A percentile compares a stretch with the other conserved stretches of the same genome.
These are phyloP conservation scores for Crataegus laevigata DNA, from an alignment of 306 rosid genomes.

Conservation along the genomic window DNA sequence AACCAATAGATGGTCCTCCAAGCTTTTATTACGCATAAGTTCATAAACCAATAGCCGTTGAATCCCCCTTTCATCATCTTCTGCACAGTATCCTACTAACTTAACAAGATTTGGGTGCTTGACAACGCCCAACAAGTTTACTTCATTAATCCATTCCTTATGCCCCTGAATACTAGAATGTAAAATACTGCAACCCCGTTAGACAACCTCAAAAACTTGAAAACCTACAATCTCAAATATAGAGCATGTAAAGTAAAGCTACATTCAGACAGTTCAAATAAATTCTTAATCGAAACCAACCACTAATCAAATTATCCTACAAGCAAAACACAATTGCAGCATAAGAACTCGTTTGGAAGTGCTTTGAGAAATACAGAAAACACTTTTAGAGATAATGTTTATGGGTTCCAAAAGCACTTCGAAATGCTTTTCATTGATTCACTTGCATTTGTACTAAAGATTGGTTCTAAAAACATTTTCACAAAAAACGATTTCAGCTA, in stretches of 20 bases:
- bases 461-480: no score
- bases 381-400: no score
- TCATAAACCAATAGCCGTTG: conserved; percentile 91
- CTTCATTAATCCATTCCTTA: conserved; percentile 95
- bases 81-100: conserved; percentile 90
- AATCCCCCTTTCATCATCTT: conserved; percentile 97
- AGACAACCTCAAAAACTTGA: conserved; percentile 12
- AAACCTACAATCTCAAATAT: not conserved
- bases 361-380: no score
- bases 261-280: not conserved
- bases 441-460: no score
- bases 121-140: conserved; percentile 78
- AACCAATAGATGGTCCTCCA: conserved; percentile 85
- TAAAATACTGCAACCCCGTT: conserved; percentile 10
- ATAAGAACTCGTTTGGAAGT: not conserved
- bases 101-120: conserved; percentile 87
- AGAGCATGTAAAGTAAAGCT: not conserved
- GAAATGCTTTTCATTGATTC: no score
- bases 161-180: conserved; percentile 86
- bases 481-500: no score
- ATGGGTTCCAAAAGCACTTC: no score
- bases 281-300: not conserved
- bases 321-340: not conserved
- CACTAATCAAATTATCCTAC: not conserved
- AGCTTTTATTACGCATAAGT: conserved; percentile 74